Conservation (phyloP, 2,329 filamentous ascomycete species). For the Nothophoma quercina region DNA sequence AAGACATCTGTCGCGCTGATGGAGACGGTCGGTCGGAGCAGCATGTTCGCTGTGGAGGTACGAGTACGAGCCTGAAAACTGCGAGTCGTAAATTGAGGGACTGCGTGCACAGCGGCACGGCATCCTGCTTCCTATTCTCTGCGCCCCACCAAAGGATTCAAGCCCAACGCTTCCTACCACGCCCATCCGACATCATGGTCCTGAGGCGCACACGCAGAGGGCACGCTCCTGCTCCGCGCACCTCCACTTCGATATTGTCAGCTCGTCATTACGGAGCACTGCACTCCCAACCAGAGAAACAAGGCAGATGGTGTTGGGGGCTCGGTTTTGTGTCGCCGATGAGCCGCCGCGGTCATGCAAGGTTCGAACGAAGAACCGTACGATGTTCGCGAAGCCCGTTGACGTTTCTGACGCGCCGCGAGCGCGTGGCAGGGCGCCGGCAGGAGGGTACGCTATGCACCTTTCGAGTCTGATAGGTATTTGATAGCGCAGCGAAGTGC, state of each 20-base stretch:
- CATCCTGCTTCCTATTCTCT: constrained; percentile 5
- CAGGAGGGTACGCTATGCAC: constrained; percentile 13
- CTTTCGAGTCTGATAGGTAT: background rate
- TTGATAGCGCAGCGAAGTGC: background rate
- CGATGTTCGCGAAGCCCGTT: constrained; percentile 16
- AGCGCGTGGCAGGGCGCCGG: constrained; percentile 13
- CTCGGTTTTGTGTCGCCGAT: constrained; percentile 8
- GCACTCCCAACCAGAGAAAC: background rate
- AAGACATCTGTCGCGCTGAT: background rate
- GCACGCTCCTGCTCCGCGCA: background rate
- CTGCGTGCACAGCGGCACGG: constrained; percentile 8
- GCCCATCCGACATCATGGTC: background rate
- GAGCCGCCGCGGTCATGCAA: constrained; percentile 10
- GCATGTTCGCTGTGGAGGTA: constrained; percentile 4
- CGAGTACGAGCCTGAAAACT: constrained; percentile 4
- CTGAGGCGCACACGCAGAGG: background rate
- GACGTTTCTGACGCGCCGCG: constrained; percentile 14
- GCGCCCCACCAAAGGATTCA: constrained; percentile 6
- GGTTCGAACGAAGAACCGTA: constrained; percentile 9
- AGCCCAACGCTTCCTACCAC: background rate
- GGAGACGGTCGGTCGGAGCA: constrained; percentile 14
- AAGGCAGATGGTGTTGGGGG: background rate
- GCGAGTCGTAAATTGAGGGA: constrained; percentile 1
- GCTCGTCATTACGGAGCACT: background rate
- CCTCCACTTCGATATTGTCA: background rate